A percentile compares a stretch with the other conserved stretches of the same genome.
These are phyloP conservation scores for Malus asiatica DNA, from an alignment of 306 rosid species.

Conservation along the genomic window DNA sequence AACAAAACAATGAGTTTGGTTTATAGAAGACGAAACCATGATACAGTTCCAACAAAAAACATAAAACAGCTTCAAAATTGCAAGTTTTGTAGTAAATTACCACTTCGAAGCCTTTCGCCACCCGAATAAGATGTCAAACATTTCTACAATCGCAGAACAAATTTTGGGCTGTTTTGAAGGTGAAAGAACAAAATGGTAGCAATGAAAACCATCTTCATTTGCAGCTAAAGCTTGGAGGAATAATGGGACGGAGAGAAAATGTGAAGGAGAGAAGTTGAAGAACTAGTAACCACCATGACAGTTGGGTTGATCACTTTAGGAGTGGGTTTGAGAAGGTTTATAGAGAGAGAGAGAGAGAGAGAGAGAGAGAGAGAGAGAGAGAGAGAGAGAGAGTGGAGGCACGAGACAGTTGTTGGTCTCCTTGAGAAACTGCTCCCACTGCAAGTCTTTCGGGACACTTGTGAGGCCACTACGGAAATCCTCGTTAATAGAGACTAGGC, in stretches of 20 bases:
- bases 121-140: conserved; percentile 69
- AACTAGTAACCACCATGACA: conserved; percentile 13
- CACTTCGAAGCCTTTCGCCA: conserved; percentile 90
- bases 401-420: conserved; percentile 27
- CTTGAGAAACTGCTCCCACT: conserved; percentile 47
- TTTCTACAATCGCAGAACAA: conserved; percentile 13
- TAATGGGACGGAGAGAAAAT: neutral
- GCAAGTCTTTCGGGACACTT: conserved; percentile 25
- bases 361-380: neutral
- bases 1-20: neutral
- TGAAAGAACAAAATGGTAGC: neutral
- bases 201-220: neutral
- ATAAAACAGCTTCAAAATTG: neutral
- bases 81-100: conserved; percentile 21
- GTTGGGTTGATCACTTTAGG: conserved; percentile 17
- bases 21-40: neutral
- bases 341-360: neutral
- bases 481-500: neutral
- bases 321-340: conserved; percentile 47
- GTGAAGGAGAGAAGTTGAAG: neutral
- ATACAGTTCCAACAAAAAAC: neutral
- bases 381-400: conserved; percentile 8
- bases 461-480: conserved; percentile 9
- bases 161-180: neutral
- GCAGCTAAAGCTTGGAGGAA: neutral